These are phyloP conservation scores for Collybiopsis confluens DNA, from an alignment of 768 basidiomycete species.

Conservation along the genomic window DNA sequence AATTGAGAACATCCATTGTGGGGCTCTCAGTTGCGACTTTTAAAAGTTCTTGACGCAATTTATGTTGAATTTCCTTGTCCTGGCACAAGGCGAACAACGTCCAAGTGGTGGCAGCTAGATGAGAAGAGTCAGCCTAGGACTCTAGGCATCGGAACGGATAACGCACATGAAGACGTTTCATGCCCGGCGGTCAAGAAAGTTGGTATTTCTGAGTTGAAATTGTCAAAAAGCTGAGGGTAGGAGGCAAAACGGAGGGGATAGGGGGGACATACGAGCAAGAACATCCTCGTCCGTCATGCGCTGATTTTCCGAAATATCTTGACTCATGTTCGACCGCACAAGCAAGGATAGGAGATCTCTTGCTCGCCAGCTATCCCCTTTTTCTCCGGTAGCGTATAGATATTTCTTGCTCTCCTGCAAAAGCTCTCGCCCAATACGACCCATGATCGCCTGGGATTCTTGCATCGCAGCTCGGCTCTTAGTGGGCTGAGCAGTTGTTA, in stretches of 20 bases:
- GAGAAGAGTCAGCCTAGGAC: too few species aligned
- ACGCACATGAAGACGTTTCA: conserved; percentile 12
- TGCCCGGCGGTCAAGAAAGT: conserved; percentile 38
- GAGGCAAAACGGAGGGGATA: background rate
- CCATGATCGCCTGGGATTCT: conserved; percentile 28
- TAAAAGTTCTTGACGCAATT: conserved; percentile 57
- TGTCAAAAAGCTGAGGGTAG: background rate
- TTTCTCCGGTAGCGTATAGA: conserved; percentile 13
- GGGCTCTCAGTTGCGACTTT: conserved; percentile 51
- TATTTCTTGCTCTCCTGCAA: conserved; percentile 34
- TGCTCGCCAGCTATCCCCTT: conserved; percentile 20
- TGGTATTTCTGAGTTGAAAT: conserved; percentile 24
- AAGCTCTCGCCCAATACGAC: conserved; percentile 35
- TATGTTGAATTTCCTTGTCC: conserved; percentile 43
- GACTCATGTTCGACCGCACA: conserved; percentile 47
- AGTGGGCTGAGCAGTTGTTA: conserved; percentile 21
- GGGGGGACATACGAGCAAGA: conserved; percentile 16
- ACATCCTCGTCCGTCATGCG: conserved; percentile 46
- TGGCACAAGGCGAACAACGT: conserved; percentile 52
- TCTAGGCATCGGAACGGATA: too few species aligned
- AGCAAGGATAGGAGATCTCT: conserved; percentile 46
- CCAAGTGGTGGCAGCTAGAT: conserved; percentile 47
- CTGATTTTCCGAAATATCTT: conserved; percentile 39
- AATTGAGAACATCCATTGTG: conserved; percentile 64
- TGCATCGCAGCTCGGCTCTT: conserved; percentile 22